Evolutionary conservation across 768 basidiomycete genomes (phyloP).

Genomic region (Candolleomyces eurysporus): DNA sequence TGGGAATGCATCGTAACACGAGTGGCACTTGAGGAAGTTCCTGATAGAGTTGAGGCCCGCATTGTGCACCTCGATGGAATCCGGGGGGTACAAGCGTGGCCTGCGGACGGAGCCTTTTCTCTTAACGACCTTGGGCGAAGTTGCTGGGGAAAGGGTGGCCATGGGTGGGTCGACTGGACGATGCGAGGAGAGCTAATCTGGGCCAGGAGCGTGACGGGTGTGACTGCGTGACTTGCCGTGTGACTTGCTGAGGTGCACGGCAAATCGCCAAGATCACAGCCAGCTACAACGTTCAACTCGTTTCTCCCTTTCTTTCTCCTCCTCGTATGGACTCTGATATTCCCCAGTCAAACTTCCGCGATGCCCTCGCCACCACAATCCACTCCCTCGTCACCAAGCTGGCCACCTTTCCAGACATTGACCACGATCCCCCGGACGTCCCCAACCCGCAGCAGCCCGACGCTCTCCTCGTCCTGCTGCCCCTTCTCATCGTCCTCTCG

Average conservation of each 20-base stretch:
- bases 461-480: conserved; percentile 83
- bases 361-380: conserved; percentile 5
- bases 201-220: not conserved
- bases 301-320: not conserved
- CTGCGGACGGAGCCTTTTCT: conserved; percentile 56
- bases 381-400: not conserved
- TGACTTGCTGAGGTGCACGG: not conserved
- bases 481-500: conserved; percentile 89
- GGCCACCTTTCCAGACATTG: conserved; percentile 5
- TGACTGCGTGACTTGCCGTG: not conserved
- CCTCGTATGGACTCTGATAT: not conserved
- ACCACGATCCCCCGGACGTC: conserved; percentile 24
- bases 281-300: not conserved
- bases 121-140: conserved; percentile 48
- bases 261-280: not conserved
- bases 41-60: conserved; percentile 70
- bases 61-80: conserved; percentile 62
- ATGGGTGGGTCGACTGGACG: conserved; percentile 16
- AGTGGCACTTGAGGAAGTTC: conserved; percentile 77
- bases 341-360: not conserved
- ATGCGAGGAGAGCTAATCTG: conserved; percentile 12
- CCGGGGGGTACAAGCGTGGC: conserved; percentile 34
- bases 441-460: conserved; percentile 43
- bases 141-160: conserved; percentile 48
- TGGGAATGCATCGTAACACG: conserved; percentile 95